Evolutionary conservation across 1,284 basidiomycete genomes (phyloP).

Genomic region (Xerocomus cyaneibrunnescens): DNA sequence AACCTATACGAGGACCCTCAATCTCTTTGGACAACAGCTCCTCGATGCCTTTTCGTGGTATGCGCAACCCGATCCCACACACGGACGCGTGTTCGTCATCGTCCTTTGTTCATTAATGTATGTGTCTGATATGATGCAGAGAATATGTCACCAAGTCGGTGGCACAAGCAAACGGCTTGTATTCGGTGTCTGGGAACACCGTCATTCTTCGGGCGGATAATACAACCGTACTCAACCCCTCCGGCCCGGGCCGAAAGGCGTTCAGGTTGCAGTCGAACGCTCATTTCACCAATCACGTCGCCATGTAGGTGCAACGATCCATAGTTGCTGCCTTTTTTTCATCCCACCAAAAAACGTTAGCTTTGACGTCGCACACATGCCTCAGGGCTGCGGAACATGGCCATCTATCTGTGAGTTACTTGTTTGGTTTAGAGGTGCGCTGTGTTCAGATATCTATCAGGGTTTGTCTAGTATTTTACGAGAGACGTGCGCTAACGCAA

Average conservation of each 20-base stretch:
- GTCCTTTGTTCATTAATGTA: neutral
- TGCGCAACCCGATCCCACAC: constrained; percentile 45
- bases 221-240: constrained; percentile 30
- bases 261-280: constrained; percentile 37
- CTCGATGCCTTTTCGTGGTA: constrained; percentile 44
- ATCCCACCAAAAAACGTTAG: constrained; percentile 13
- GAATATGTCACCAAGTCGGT: constrained; percentile 51
- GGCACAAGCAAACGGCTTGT: constrained; percentile 45
- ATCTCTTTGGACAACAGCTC: constrained; percentile 44
- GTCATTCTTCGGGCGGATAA: constrained; percentile 44
- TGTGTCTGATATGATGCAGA: constrained; percentile 28
- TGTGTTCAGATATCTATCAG: constrained; percentile 8
- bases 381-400: constrained; percentile 42
- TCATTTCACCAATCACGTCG: constrained; percentile 36
- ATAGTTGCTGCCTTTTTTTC: too few species aligned
- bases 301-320: constrained; percentile 31
- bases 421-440: neutral
- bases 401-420: constrained; percentile 35
- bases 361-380: constrained; percentile 40
- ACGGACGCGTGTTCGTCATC: constrained; percentile 45
- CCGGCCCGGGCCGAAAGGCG: constrained; percentile 38
- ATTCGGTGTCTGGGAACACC: constrained; percentile 43
- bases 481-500: constrained; percentile 1
- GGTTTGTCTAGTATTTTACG: constrained; percentile 13
- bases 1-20: constrained; percentile 39